These are phyloP conservation scores for Aspergillus sp. DNA, from an alignment of 2,329 filamentous ascomycete genomes.

Conservation along the genomic window DNA sequence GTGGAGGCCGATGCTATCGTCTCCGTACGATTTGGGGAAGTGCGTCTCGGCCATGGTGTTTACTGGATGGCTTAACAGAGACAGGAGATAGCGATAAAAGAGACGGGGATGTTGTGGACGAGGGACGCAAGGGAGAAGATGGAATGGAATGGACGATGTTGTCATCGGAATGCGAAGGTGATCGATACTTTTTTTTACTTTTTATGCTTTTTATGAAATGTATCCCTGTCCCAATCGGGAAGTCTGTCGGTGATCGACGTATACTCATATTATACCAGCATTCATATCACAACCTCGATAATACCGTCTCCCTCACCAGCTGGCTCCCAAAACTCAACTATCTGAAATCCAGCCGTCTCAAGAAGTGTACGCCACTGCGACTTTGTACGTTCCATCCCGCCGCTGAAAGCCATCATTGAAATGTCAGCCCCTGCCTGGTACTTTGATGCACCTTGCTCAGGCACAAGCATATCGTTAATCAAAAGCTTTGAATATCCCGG, in stretches of 20 bases:
- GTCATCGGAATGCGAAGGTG: constrained; percentile 6
- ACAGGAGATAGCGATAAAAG: not conserved
- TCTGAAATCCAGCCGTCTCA: not conserved
- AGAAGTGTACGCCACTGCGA: constrained; percentile 4
- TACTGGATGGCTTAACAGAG: not conserved
- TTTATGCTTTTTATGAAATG: too few relatives aligned
- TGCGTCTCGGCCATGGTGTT: not conserved
- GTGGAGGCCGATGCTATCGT: too few relatives aligned
- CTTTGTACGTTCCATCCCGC: constrained; percentile 5
- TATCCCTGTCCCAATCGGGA: not conserved
- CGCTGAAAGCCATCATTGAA: constrained; percentile 5
- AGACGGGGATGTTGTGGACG: not conserved
- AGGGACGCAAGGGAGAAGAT: not conserved
- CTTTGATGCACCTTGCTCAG: not conserved
- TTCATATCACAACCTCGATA: not conserved
- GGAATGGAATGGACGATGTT: not conserved
- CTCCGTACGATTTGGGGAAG: not conserved
- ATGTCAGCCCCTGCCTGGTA: constrained; percentile 8
- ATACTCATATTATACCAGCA: too few relatives aligned
- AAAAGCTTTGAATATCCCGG: constrained; percentile 8
- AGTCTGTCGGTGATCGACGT: not conserved
- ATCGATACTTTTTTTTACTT: not conserved
- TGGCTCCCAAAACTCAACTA: constrained; percentile 5
- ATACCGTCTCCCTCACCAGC: constrained; percentile 7
- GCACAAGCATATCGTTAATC: constrained; percentile 1